Evolutionary conservation across 2,329 filamentous ascomycete genomes (phyloP), one percentile per base, ranked within the genome.

Genomic region (Colletotrichum salicis): DNA sequence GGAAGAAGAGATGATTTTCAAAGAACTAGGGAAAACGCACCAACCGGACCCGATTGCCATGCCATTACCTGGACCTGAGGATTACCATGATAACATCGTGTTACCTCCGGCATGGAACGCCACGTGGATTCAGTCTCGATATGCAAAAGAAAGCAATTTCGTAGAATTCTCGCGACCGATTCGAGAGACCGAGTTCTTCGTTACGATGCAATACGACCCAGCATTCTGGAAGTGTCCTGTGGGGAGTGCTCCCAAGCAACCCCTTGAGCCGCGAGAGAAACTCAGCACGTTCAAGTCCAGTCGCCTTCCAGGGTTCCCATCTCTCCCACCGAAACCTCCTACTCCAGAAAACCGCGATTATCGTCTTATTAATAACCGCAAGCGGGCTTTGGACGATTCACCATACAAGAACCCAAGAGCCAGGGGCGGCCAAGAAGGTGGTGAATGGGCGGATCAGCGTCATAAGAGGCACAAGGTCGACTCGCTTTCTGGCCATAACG

Each of bases 41-140:
- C 79, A 80, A 7, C 82, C 83, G n/a, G 85, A 87, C 48, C 82
- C 84, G n/a, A 82, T 86, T 65, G 84, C 83, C 13, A 85, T 82
- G 70, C 85, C 85, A 24, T 77, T 87, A 1, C 80, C 73, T 1
- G 48, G 67, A 12, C 73, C 84, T 4, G 73, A 76, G 19, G 77
- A 79, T 22, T 87, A 84, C 70, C 83, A 79, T 51, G 84, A 86
- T 24, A 82, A 84, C 19, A 81, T 85, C 8, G 83, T 86, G 37
- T 82, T 86, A 51, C 84, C 86, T 31, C 82, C 82, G 22, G 80
- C 83, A 5, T 84, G 82, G 76, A 80, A 84, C 73, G 81, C 84
- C 13, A 80, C 80, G 24, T 82, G 80, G 66, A 81, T 86, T 58
- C 82, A 83, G 55, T 87, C 86, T 2, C 79, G 82, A 29, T 87